phyloP scores from a whole-genome alignment of 345 rosid species.

The Eucalyptus decipiens region DNA sequence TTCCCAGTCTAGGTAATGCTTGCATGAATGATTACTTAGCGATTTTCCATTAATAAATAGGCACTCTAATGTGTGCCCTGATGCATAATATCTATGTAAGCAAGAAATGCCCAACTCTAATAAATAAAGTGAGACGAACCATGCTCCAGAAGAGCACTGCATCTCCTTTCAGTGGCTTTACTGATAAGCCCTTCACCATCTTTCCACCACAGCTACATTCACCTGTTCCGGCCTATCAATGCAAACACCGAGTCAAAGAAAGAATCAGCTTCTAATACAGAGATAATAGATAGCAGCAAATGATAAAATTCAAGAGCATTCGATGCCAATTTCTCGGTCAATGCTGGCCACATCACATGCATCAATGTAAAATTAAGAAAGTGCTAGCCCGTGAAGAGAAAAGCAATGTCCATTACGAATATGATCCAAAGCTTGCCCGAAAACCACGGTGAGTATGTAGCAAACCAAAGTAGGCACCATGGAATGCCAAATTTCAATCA shows the following conservation, averaged over 20 bases:
- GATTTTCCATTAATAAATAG: background rate
- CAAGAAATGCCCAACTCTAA: background rate
- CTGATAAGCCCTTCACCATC: constrained; percentile 61
- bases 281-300: background rate
- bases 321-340: background rate
- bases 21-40: background rate
- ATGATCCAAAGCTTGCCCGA: background rate
- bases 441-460: background rate
- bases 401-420: background rate
- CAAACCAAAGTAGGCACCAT: background rate
- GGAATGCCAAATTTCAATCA: background rate
- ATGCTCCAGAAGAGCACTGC: constrained; percentile 99
- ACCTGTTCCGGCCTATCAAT: constrained; percentile 70
- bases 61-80: background rate
- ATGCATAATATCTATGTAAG: background rate
- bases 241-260: background rate
- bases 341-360: background rate
- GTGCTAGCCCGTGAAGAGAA: background rate
- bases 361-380: background rate
- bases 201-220: constrained; percentile 88
- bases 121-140: constrained; percentile 37
- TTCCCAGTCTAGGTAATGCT: background rate
- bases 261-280: background rate
- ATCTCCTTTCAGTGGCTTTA: constrained; percentile 82
- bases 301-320: background rate